phyloP scores from a whole-genome alignment of 2,329 filamentous ascomycete genomes.

The Teratosphaeria zuluensis region DNA sequence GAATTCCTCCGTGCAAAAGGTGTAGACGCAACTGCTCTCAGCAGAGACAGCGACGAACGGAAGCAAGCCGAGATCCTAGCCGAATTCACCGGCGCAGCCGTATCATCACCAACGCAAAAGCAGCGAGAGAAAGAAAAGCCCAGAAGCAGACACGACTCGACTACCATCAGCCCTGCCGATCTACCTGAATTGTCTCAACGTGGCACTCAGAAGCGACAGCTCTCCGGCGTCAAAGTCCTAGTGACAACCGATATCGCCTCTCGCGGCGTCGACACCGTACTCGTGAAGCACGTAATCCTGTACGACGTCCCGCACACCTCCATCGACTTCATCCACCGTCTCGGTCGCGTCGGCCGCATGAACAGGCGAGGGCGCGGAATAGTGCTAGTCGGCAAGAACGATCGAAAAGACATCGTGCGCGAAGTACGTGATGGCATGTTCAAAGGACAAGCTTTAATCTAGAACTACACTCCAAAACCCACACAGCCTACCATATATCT shows the following conservation, averaged over 20 bases:
- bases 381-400: conserved; percentile 80
- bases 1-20: conserved; percentile 73
- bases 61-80: conserved; percentile 68
- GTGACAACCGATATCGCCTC: conserved; percentile 92
- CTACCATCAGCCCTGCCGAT: conserved; percentile 5
- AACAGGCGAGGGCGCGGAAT: conserved; percentile 79
- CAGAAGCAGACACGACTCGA: neutral
- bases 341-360: conserved; percentile 88
- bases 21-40: conserved; percentile 77
- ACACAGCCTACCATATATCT: neutral
- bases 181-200: conserved; percentile 1
- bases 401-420: conserved; percentile 78
- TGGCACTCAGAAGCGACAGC: conserved; percentile 20
- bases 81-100: conserved; percentile 53
- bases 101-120: neutral
- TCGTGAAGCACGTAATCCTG: conserved; percentile 81
- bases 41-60: conserved; percentile 70
- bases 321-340: conserved; percentile 94
- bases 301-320: conserved; percentile 98
- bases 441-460: conserved; percentile 41
- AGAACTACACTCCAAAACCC: neutral
- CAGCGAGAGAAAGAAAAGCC: neutral
- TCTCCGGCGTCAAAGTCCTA: conserved; percentile 77
- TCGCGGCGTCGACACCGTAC: conserved; percentile 85
- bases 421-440: conserved; percentile 74